Evolutionary conservation across 805 yeast species (phyloP), one percentile per base, ranked within the genome.

Genomic region (Naumovozyma castellii): DNA sequence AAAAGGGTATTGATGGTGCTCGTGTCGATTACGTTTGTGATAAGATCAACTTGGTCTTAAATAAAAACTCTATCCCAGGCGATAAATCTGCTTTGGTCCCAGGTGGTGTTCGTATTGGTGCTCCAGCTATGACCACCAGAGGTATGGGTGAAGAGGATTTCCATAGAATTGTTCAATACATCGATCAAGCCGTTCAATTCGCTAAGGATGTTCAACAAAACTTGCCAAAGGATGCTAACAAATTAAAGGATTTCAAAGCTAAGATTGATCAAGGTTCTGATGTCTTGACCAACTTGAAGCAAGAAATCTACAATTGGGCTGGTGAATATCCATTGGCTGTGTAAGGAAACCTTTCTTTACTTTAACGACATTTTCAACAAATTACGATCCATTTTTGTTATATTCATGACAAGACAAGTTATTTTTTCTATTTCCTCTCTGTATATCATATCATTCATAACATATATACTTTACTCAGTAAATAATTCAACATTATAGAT

Each of bases 121-220:
- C 98, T 38, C 98, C 98, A 50, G 97, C 97, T 42, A 90, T 90
- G 97, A 78, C 96, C 48, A 85, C 97, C 43, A 85, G 98, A 71
- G 98, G 98, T 51, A 76, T 87, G 55, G 84, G 87, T 44, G 87
- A 84, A 64, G 80, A 70, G 44, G 97, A 92, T 61, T 92, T 90
- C 65, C 73, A 66, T 54, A 76, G 73, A 58, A 83, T 90, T 54
- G 95, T 80, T 39, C 68, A 71, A 49, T 88, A 78, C 74, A 84
- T 85, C 64, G 87, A 81, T 71, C 68, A 65, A 54, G 86, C 94
- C 34, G 90, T 87, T 46, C 60, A 71, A 53, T 77, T 78, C 59
- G 87, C 97, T 43, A 74, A 73, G 62, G 71, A 75, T 49, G 72
- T 82, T 50, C 97, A 92, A 72, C 66, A 72, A 43, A 68, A 72